Evolutionary conservation across 2,329 filamentous ascomycete genomes (phyloP).

Genomic region (Colletotrichum sansevieriae): DNA sequence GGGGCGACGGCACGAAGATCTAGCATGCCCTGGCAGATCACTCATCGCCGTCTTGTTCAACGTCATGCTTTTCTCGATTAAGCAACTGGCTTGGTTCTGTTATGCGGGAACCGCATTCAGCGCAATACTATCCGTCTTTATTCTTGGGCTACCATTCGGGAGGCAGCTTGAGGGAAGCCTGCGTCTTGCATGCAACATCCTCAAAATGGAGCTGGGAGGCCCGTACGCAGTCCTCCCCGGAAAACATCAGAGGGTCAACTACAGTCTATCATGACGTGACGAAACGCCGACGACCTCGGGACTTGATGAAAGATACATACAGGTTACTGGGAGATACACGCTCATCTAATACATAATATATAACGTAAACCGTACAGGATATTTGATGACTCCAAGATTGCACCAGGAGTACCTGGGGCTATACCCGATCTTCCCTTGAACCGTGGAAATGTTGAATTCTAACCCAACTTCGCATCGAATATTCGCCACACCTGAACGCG

Average conservation of each 20-base stretch:
- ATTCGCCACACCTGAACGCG: too few relatives aligned
- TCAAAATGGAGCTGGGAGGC: slow-evolving; percentile 4
- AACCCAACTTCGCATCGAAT: too few relatives aligned
- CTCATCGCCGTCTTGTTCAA: not conserved
- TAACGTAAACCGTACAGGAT: too few relatives aligned
- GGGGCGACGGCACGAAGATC: not conserved
- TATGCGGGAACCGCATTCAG: not conserved
- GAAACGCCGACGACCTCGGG: not conserved
- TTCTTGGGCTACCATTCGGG: not conserved
- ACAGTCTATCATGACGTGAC: not conserved
- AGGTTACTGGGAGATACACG: too few relatives aligned
- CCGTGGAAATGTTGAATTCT: too few relatives aligned
- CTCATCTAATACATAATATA: too few relatives aligned
- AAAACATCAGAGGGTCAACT: not conserved
- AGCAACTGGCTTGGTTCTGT: not conserved
- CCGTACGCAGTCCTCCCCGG: fast-evolving
- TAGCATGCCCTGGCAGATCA: not conserved
- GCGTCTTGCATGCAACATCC: not conserved
- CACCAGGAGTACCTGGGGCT: too few relatives aligned
- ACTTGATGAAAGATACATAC: too few relatives aligned
- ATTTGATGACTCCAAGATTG: too few relatives aligned
- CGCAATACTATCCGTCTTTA: not conserved
- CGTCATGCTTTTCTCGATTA: not conserved
- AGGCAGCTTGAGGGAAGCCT: not conserved
- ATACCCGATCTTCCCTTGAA: too few relatives aligned